Percentiles rank a stretch among this genome's conserved stretches.
These are phyloP conservation scores for Tetrapisispora iriomotensis DNA, from an alignment of 805 yeast species.

Conservation along the genomic window DNA sequence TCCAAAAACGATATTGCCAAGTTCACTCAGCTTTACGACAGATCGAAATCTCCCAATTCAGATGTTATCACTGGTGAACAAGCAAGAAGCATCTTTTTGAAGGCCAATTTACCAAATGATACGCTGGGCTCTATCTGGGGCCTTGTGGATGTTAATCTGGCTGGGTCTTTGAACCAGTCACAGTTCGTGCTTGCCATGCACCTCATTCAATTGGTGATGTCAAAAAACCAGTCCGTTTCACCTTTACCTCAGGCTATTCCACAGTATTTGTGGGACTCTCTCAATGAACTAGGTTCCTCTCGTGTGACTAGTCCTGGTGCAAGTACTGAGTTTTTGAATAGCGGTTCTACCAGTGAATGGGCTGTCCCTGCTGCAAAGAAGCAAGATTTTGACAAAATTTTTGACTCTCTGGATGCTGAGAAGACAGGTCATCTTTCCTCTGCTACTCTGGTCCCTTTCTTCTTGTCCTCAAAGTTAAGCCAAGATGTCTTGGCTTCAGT, in stretches of 20 bases:
- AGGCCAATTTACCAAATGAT: slow-evolving; percentile 73
- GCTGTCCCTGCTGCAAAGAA: slow-evolving; percentile 52
- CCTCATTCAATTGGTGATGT: slow-evolving; percentile 58
- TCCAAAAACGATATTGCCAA: slow-evolving; percentile 48
- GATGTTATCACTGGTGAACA: slow-evolving; percentile 52
- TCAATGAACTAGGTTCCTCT: slow-evolving; percentile 2
- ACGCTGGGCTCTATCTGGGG: slow-evolving; percentile 82
- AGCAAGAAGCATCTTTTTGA: slow-evolving; percentile 78
- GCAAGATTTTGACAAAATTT: slow-evolving; percentile 67
- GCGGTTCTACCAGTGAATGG: slow-evolving; percentile 40
- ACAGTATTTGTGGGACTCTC: slow-evolving; percentile 30
- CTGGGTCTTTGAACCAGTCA: slow-evolving; percentile 60
- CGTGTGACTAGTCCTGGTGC: background rate
- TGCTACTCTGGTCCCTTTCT: slow-evolving; percentile 74
- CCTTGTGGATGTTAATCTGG: slow-evolving; percentile 63
- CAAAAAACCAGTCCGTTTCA: slow-evolving; percentile 52
- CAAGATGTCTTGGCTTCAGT: slow-evolving; percentile 77
- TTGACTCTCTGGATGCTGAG: slow-evolving; percentile 61
- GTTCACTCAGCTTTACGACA: slow-evolving; percentile 61
- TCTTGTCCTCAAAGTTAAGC: slow-evolving; percentile 75
- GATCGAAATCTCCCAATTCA: slow-evolving; percentile 38
- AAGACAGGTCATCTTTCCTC: slow-evolving; percentile 57
- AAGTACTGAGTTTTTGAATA: background rate
- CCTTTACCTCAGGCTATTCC: slow-evolving; percentile 47
- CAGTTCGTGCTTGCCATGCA: slow-evolving; percentile 93